Conservation (phyloP, 164 flowering plant genomes). For the Cinnamomum micranthum region DNA sequence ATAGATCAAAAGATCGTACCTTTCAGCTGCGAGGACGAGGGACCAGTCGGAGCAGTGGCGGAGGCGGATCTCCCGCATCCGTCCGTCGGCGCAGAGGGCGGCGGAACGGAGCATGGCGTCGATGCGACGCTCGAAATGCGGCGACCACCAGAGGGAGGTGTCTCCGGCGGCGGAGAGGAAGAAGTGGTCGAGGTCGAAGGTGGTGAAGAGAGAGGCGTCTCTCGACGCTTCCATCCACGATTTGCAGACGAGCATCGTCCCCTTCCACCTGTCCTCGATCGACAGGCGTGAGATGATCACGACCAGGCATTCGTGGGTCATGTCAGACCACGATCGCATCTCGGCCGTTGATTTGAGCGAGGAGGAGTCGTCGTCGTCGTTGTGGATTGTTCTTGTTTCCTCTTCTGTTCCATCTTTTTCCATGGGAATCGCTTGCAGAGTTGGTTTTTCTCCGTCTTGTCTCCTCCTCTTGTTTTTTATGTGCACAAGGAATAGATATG, state of each 20-base stretch:
- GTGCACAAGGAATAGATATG: too few relatives aligned
- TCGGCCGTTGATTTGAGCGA: background rate
- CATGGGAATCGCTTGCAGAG: too few relatives aligned
- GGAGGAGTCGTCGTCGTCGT: too few relatives aligned
- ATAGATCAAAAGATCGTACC: conserved; percentile 27
- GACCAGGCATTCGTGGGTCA: conserved; percentile 67
- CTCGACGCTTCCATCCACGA: conserved; percentile 60
- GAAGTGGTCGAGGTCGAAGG: conserved; percentile 52
- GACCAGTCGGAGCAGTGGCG: conserved; percentile 79
- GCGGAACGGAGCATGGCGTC: conserved; percentile 63
- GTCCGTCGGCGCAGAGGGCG: conserved; percentile 47
- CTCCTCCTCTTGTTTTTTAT: too few relatives aligned
- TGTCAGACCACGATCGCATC: conserved; percentile 56
- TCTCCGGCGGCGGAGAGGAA: conserved; percentile 40
- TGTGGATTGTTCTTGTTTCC: too few relatives aligned
- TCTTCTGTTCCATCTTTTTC: too few relatives aligned
- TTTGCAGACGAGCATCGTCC: conserved; percentile 71
- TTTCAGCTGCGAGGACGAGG: conserved; percentile 48
- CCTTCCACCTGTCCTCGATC: conserved; percentile 53
- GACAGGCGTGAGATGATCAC: conserved; percentile 59
- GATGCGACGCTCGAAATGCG: conserved; percentile 57
- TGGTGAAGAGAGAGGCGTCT: conserved; percentile 58
- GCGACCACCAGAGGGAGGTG: conserved; percentile 60
- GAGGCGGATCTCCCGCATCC: conserved; percentile 47
- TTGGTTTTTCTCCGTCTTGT: too few relatives aligned